Evolutionary conservation across 2,329 filamentous ascomycete genomes (phyloP).

Genomic region (Aspergillus luchuensis): DNA sequence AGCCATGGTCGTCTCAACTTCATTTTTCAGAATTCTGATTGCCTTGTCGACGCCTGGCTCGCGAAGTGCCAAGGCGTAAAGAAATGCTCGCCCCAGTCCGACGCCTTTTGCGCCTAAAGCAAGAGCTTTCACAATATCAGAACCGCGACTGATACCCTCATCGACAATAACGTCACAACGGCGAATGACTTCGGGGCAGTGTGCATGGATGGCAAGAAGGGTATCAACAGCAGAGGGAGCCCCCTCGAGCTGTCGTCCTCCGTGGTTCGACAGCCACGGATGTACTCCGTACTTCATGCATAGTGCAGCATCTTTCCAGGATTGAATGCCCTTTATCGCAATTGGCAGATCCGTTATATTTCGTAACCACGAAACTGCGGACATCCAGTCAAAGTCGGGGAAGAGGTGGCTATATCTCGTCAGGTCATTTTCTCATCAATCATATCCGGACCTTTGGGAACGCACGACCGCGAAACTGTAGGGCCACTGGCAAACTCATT

Average conservation of each 20-base stretch:
- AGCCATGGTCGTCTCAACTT: slow-evolving; percentile 12
- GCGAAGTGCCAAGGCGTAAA: slow-evolving; percentile 1
- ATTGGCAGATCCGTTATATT: slow-evolving; percentile 8
- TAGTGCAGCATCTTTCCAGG: slow-evolving; percentile 10
- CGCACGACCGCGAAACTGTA: slow-evolving; percentile 2
- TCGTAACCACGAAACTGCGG: slow-evolving; percentile 6
- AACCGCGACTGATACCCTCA: slow-evolving; percentile 6
- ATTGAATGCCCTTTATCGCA: slow-evolving; percentile 12
- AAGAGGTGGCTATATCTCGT: background rate
- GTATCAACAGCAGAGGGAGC: slow-evolving; percentile 9
- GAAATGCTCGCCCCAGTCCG: slow-evolving; percentile 8
- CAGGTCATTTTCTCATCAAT: too few relatives aligned
- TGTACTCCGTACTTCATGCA: slow-evolving; percentile 8
- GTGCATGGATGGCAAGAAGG: background rate
- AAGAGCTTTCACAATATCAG: slow-evolving; percentile 11
- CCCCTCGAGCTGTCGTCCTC: slow-evolving; percentile 10
- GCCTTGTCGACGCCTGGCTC: slow-evolving; percentile 4
- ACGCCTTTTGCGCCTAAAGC: slow-evolving; percentile 8
- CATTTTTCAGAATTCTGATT: slow-evolving; percentile 9
- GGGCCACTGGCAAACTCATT: slow-evolving; percentile 1
- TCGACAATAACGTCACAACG: slow-evolving; percentile 10
- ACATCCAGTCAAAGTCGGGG: background rate
- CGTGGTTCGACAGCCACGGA: slow-evolving; percentile 14
- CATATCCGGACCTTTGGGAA: background rate
- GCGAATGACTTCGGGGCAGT: slow-evolving; percentile 6